These are phyloP conservation scores for Botrytis porri DNA, from an alignment of 2,329 filamentous ascomycete genomes.

Conservation along the genomic window DNA sequence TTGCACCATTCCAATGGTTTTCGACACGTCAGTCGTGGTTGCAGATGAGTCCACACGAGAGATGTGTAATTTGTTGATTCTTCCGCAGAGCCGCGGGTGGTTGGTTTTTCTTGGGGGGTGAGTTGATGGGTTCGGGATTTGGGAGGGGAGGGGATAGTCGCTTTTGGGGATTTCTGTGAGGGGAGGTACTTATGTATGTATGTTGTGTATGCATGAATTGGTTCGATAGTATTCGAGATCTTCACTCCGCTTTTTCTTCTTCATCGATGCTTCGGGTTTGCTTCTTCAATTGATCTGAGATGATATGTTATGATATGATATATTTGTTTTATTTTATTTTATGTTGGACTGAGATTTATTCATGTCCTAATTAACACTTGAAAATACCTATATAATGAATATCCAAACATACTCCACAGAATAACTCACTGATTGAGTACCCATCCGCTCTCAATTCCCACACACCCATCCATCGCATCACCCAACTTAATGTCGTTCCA, in stretches of 20 bases:
- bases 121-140: background rate
- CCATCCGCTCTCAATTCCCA: background rate
- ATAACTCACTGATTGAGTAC: background rate
- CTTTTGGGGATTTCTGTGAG: background rate
- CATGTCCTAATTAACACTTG: background rate
- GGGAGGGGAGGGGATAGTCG: background rate
- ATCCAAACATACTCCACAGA: background rate
- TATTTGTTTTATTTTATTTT: background rate
- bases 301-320: background rate
- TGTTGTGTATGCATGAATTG: background rate
- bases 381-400: background rate
- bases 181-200: background rate
- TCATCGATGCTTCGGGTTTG: background rate
- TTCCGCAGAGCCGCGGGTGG: constrained; percentile 28
- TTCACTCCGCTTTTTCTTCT: background rate
- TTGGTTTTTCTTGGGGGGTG: background rate
- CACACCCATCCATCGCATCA: constrained; percentile 10
- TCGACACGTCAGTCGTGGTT: constrained; percentile 37
- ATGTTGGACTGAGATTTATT: background rate
- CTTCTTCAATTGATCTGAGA: background rate
- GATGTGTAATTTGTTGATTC: constrained; percentile 8
- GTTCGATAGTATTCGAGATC: background rate
- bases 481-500: constrained; percentile 35
- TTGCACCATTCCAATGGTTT: constrained; percentile 4
- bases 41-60: constrained; percentile 17